Base-by-base conservation (phyloP, 2,329 filamentous ascomycete species). In the Apiospora kogelbergensis region DNA sequence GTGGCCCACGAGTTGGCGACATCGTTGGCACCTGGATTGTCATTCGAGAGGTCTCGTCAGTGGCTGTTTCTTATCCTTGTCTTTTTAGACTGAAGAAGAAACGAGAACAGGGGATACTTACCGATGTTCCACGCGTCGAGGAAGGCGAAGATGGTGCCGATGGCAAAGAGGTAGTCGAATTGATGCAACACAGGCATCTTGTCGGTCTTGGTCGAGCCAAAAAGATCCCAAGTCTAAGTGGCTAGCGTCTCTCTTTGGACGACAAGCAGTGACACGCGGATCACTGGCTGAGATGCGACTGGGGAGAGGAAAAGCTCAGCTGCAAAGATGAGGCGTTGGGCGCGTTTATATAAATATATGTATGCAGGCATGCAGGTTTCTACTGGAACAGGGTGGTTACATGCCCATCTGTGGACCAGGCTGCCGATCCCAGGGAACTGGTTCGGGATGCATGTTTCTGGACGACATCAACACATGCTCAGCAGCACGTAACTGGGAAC, bases 1-100 rank as follows among this genome's bases (percentile, higher is more conserved):
- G 89, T 92, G n/a, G 90, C 90, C 88, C 89, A 93, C 1, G 90
- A 88, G 82, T 93, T 93, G 79, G 91, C 91, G 70, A 93, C 90
- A 90, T 93, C 91, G 80, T 89, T 84, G 77, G 76, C 80, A 73
- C 81, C 81, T 79, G n/a, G n/a, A 74, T 7, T 63, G 17, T 26
- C 4, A n/a, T n/a, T 9, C 6, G 9, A 7, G 53, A n/a, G 17
- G 6, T 60, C 3, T 37, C 9, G 53, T 60, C 37, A 63, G 53
- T 26, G 64, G 37, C 30, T 63, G n/a, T 17, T 67, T 42, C 73
- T 24, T 68, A 71, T 40, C 42, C 11, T 13, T 33, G 30, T 17
- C n/a, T n/a, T 10, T 7, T 3, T 20, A 17, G 37, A 46, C 24
- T 37, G 22, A 6, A 40, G 13, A 10, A 13, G 24, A 1, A 42